phyloP scores from a whole-genome alignment of 2,329 filamentous ascomycete species.

The Pseudogymnoascus sp. region DNA sequence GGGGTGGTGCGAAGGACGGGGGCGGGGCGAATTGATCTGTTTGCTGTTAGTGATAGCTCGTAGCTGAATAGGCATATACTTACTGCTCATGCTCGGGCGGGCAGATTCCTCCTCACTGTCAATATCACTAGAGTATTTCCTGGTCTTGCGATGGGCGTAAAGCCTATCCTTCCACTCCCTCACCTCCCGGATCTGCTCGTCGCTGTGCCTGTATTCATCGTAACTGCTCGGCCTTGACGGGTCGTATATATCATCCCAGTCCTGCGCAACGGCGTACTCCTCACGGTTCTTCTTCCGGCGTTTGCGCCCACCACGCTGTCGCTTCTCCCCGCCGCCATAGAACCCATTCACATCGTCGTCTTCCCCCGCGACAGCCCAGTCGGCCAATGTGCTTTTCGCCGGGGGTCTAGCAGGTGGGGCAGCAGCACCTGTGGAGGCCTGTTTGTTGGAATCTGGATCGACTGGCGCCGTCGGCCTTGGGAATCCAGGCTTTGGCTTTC shows the following conservation, averaged over 20 bases:
- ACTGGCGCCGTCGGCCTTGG: constrained; percentile 35
- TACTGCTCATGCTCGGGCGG: constrained; percentile 38
- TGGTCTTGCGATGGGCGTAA: constrained; percentile 58
- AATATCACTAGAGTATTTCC: constrained; percentile 39
- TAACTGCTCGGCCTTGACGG: constrained; percentile 74
- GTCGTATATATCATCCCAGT: constrained; percentile 92
- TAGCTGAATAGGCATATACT: constrained; percentile 19
- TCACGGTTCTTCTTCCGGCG: constrained; percentile 65
- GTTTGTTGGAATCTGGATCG: constrained; percentile 18
- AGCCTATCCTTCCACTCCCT: constrained; percentile 79
- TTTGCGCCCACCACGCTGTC: constrained; percentile 60
- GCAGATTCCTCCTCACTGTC: constrained; percentile 38
- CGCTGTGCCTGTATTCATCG: constrained; percentile 75
- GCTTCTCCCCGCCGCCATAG: constrained; percentile 56
- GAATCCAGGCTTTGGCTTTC: constrained; percentile 55
- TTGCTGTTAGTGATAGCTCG: constrained; percentile 15
- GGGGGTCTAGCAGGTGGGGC: constrained; percentile 33
- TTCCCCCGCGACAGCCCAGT: constrained; percentile 72
- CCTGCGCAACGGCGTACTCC: constrained; percentile 50
- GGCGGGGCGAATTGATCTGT: constrained; percentile 54
- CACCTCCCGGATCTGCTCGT: constrained; percentile 73
- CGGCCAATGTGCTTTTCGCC: constrained; percentile 63
- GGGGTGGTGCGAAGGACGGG: constrained; percentile 30
- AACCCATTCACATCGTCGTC: constrained; percentile 67
- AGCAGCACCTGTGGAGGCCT: constrained; percentile 23